phyloP scores from a whole-genome alignment of 768 basidiomycete genomes.

The Boletus rex-veris region DNA sequence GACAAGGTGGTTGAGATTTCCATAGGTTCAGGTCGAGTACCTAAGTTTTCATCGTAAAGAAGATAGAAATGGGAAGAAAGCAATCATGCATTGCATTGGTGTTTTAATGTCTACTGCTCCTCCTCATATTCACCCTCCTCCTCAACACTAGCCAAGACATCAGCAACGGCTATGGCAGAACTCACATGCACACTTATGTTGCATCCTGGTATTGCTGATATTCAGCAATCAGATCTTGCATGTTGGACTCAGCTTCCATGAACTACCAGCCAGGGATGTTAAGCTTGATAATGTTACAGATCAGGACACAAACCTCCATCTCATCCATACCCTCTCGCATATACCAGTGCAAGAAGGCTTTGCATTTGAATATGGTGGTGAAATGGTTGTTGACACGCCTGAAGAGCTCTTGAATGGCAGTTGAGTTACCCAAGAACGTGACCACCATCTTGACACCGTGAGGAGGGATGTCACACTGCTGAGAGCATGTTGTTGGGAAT shows the following conservation, averaged over 20 bases:
- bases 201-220: conserved; percentile 97
- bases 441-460: conserved; percentile 95
- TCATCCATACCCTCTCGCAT: conserved; percentile 99
- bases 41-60: conserved; percentile 35
- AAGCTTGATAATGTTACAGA: neutral
- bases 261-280: conserved; percentile 44
- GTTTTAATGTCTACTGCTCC: conserved; percentile 49
- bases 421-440: conserved; percentile 97
- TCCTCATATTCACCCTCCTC: conserved; percentile 91
- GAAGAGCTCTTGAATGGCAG: conserved; percentile 97
- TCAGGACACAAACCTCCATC: conserved; percentile 63
- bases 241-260: conserved; percentile 98
- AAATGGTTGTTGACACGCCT: conserved; percentile 98
- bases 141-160: conserved; percentile 53
- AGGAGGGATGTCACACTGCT: conserved; percentile 97
- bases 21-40: conserved; percentile 11
- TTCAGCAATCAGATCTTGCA: conserved; percentile 98
- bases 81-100: conserved; percentile 13
- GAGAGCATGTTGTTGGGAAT: conserved; percentile 99
- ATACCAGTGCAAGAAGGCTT: conserved; percentile 99
- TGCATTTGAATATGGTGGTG: conserved; percentile 98
- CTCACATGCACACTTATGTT: conserved; percentile 54
- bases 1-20: no score
- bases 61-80: conserved; percentile 14
- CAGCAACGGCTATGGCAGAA: conserved; percentile 7